Evolutionary conservation across 768 basidiomycete species (phyloP), one percentile per base, ranked within the genome.

Genomic region (Termitomyces eurrhizus): DNA sequence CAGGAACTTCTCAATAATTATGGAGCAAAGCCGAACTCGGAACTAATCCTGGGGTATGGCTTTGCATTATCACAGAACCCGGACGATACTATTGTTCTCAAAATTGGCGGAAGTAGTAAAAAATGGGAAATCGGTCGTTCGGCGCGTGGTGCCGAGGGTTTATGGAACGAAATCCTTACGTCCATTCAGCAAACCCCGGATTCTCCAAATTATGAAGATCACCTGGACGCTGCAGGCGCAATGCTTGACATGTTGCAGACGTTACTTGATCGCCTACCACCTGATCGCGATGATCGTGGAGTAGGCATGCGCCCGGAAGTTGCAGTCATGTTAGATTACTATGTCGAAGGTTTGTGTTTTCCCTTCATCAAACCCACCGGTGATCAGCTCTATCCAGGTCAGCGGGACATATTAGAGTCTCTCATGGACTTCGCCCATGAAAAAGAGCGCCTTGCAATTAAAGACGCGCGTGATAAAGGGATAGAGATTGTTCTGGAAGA

Each of bases 1-100:
- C 67, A 78, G 29, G 89, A 94, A 70, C 75, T 95, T 21, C 86
- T 88, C 75, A 96, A 95, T 75, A 96, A 96, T 70, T 97, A 97
- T 71, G 95, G 95, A 0, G 83, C 87, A 0, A 97, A 97, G 70
- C 86, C 93, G 0, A 95, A 96, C 71, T 81, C 92, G 32, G 92
- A 95, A 72, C 81, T 98, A 48, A 84, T 98, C 50, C 80, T 98
- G 4, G 93, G 92, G 6, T 98, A 97, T 68, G 95, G 96, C 1
- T 98, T 98, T 74, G 84, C 90, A 0, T 70, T 95, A 4, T 75
- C 81, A 1, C 63, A 84, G 33, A 97, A 97, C 64, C 89, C 89
- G 0, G 92, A 94, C 67, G 95, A 97, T 68, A 91, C 89, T 0
- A 89, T 95, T 65, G 78, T 90, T 1, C 81, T 97, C 37, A 88